Percentiles rank a stretch among this genome's conserved stretches.
phyloP scores from a whole-genome alignment of 176 grass and related monocot species.

The sorghum (Sorghum bicolor) region Sorghum_bicolor_NCBIv3 NC_012878.2:7275001-7275500 shows the following conservation, averaged over 20 bases:
- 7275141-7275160: slow-evolving; percentile 59
- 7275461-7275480: slow-evolving; percentile 75
- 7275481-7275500: slow-evolving; percentile 67
- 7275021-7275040: slow-evolving; percentile 11
- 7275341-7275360: slow-evolving; percentile 83
- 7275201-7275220: slow-evolving; percentile 34
- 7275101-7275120: background rate
- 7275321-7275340: slow-evolving; percentile 81
- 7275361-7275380: slow-evolving; percentile 61
- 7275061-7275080: slow-evolving; percentile 8
- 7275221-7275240: slow-evolving; percentile 33
- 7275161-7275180: slow-evolving; percentile 37
- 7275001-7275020: background rate
- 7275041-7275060: background rate
- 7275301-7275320: slow-evolving; percentile 56
- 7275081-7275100: slow-evolving; percentile 17
- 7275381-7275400: slow-evolving; percentile 63
- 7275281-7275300: slow-evolving; percentile 10
- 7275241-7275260: slow-evolving; percentile 2
- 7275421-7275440: slow-evolving; percentile 70
- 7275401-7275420: slow-evolving; percentile 63
- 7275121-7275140: slow-evolving; percentile 27
- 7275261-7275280: slow-evolving; percentile 11
- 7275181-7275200: slow-evolving; percentile 36
- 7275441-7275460: slow-evolving; percentile 42